Evolutionary conservation across 1,284 basidiomycete species (phyloP).

Genomic region (Moesziomyces globuligerus): DNA sequence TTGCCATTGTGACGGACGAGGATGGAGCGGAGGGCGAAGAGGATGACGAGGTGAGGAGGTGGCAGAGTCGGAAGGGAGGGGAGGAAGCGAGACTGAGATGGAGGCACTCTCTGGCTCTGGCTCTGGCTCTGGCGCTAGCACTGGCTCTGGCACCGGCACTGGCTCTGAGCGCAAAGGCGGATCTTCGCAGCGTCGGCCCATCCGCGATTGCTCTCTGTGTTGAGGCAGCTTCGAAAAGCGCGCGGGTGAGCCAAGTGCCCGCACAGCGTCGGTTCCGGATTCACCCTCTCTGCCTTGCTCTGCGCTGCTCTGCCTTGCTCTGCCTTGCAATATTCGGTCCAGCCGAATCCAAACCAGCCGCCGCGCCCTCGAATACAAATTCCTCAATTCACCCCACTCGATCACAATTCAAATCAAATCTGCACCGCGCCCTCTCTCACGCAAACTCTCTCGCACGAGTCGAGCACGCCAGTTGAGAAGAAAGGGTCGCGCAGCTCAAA

Average conservation of each 20-base stretch:
- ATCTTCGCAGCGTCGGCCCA: too few relatives aligned
- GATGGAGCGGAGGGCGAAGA: constrained; percentile 4
- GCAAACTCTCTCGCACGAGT: not conserved
- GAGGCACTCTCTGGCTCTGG: too few relatives aligned
- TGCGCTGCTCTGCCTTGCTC: not conserved
- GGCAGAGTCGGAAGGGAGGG: not conserved
- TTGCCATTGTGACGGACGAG: constrained; percentile 50
- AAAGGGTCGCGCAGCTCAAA: too few relatives aligned
- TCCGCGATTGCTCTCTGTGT: constrained; percentile 11
- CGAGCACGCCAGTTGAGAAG: too few relatives aligned
- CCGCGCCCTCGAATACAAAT: too few relatives aligned
- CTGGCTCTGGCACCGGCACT: too few relatives aligned
- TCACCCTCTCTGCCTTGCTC: constrained; percentile 6
- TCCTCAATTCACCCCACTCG: not conserved
- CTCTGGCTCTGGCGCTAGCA: too few relatives aligned
- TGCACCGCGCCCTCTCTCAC: not conserved
- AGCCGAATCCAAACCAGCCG: too few relatives aligned
- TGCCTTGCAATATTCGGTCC: too few relatives aligned
- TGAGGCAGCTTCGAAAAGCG: not conserved
- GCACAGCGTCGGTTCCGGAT: constrained; percentile 29
- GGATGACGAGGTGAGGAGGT: not conserved
- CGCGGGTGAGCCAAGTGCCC: too few relatives aligned
- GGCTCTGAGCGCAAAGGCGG: too few relatives aligned
- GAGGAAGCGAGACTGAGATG: not conserved
- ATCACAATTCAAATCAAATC: not conserved